A percentile compares a stretch with the other conserved stretches of the same genome.
Evolutionary conservation across 2,329 filamentous ascomycete genomes (phyloP).

Genomic region (Penicillium griseofulvum): DNA sequence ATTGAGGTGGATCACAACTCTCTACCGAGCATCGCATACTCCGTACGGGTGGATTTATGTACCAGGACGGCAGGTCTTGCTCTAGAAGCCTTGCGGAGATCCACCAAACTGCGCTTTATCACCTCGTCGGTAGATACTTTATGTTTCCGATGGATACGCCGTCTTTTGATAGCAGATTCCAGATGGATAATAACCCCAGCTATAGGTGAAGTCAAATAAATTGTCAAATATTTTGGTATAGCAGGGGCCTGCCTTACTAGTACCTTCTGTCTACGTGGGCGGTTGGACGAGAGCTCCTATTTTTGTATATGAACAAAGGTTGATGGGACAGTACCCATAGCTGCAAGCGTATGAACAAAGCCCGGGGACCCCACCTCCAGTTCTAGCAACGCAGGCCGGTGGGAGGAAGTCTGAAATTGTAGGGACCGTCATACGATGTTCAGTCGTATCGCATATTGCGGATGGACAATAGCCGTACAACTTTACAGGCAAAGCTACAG

Average conservation of each 20-base stretch:
- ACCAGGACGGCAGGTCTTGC: too few species aligned
- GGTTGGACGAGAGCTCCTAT: neutral
- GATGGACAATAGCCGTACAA: too few species aligned
- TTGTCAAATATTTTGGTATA: neutral
- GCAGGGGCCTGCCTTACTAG: neutral
- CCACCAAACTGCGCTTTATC: too few species aligned
- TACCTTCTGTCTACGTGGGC: neutral
- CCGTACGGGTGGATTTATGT: neutral
- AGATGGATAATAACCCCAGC: neutral
- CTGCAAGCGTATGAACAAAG: neutral
- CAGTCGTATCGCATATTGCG: neutral
- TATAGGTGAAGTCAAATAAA: neutral
- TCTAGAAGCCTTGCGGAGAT: too few species aligned
- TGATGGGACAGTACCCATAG: neutral
- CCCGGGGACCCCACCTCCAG: neutral
- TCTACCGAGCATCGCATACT: neutral
- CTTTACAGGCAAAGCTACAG: too few species aligned
- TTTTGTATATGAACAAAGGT: neutral
- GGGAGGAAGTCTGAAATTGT: slow-evolving; percentile 2
- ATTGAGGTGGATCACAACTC: too few species aligned
- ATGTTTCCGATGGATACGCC: neutral
- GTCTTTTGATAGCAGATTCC: neutral
- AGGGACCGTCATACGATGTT: neutral
- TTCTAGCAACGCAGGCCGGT: neutral
- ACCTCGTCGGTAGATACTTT: too few species aligned